Evolutionary conservation across 2,329 filamentous ascomycete species (phyloP).

Genomic region (Alternaria consortialis): DNA sequence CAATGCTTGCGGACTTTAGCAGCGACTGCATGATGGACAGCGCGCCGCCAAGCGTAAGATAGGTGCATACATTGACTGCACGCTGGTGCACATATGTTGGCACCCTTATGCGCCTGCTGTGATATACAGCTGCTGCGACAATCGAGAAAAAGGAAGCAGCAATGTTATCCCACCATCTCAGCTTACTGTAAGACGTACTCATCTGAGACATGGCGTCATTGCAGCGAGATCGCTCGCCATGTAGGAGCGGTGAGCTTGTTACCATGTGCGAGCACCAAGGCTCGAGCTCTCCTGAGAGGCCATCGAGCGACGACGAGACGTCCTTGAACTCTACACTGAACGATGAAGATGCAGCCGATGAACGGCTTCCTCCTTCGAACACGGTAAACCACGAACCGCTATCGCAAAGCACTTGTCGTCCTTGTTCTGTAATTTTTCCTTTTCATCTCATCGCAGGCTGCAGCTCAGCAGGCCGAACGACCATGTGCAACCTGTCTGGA

Average conservation of each 20-base stretch:
- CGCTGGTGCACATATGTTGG: neutral
- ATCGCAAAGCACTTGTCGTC: constrained; percentile 1
- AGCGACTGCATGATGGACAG: constrained; percentile 7
- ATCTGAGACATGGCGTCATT: constrained; percentile 19
- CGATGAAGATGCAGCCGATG: constrained; percentile 12
- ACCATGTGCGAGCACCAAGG: constrained; percentile 29
- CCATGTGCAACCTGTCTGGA: constrained; percentile 43
- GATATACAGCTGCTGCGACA: neutral
- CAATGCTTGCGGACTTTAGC: constrained; percentile 12
- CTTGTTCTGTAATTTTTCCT: constrained; percentile 22
- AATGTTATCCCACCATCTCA: neutral
- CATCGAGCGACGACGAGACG: constrained; percentile 25
- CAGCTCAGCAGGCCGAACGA: constrained; percentile 31
- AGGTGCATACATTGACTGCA: constrained; percentile 1
- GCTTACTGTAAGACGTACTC: constrained; percentile 1
- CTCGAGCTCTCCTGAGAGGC: constrained; percentile 17
- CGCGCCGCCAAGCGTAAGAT: constrained; percentile 13
- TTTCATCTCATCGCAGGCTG: constrained; percentile 42
- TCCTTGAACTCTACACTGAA: constrained; percentile 27
- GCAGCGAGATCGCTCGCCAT: constrained; percentile 32
- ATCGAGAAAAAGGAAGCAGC: constrained; percentile 11
- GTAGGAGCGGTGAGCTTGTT: constrained; percentile 28
- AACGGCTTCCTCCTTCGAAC: constrained; percentile 6
- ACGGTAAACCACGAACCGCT: constrained; percentile 5
- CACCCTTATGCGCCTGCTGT: neutral